Base-by-base conservation (phyloP, 805 yeast genomes). In the Wickerhamomyces hampshirensis region DNA sequence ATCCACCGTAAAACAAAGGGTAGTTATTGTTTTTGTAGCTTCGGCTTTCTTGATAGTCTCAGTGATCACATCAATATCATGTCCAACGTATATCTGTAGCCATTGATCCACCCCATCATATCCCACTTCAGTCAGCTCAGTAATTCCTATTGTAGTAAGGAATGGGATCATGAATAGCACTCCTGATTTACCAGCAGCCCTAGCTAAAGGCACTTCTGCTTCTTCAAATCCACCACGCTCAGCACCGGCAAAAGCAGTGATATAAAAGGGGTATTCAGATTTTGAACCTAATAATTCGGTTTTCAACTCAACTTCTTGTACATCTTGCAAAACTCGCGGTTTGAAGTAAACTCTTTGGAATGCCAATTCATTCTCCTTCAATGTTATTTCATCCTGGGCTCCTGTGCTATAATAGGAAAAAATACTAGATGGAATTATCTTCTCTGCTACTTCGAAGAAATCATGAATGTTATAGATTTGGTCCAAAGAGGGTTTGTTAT, bases 1-100 rank as follows among this genome's bases (percentile, higher is more conserved):
- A 48, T 76, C 82, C 13, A 75, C 75, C 4, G 80, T 76, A 35
- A 76, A 65, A 39, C 73, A 70, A 3, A 76, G 43, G 0, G 69
- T 80, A 46, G 68, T 68, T 34, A 69, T 56, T 7, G 67, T 67
- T 5, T 54, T 56, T 11, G 61, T 50, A 12, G 48, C 48, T 34
- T 68, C 69, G 14, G 68, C 68, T 27, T 62, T 63, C 33, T 55
- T 55, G 12, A 73, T 55, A 32, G 56, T 47, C 12, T 55, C 44
- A 6, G 39, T 41, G 12, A 49, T 40, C 14, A 41, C 40, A 18
- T 67, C 52, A 17, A 56, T 47, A 21, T 53, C 48, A 14, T 72
- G 55, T 29, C 67, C 62, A 29, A 71, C 74, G 46, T 73, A 73
- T 27, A 69, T 57, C 45, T 73, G 79, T 41, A 65, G 62, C 71